Evolutionary conservation across 139 green algal genomes (phyloP), one percentile per base, ranked within the genome.

Genomic region (Coelastrella sp.): DNA sequence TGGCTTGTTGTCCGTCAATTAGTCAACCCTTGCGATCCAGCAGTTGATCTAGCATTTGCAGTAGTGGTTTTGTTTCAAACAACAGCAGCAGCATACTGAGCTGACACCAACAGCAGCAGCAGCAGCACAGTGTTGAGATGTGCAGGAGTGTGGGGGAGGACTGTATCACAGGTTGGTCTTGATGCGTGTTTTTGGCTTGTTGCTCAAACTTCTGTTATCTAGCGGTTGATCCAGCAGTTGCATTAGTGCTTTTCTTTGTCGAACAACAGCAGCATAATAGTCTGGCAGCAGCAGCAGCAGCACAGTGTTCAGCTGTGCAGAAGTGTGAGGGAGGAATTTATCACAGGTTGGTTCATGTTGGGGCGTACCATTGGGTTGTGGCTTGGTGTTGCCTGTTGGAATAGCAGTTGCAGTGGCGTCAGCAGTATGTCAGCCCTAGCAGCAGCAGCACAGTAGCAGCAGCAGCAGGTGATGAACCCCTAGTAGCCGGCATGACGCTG

Each of bases 401-500:
- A 54, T 19, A 54, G n/a, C 73, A 57, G 5, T 7, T 32, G 73
- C 73, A 57, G 5, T 16, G n/a, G 17, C 73, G 4, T 17, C 81
- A 87, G 81, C 81, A 60, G 81, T 61, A 47, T 58, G 5, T n/a
- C n/a, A n/a, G n/a, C n/a, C n/a, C 32, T 47, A 47, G 32, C 32
- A 0, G 32, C 1, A 47, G 32, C 32, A 47, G 32, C 32, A 47
- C 32, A 56, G 57, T 54, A 66, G 74, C 78, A 86, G 83, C 83
- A 65, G 66, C 66, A 76, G 81, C 20, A 4, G 83, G 56, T 56
- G 83, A 88, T 4, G 83, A 4, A 7, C 83, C 83, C 2, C 66
- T 88, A 17, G 83, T 88, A 3, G 79, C 79, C 54, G 83, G 83
- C 5, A 19, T 88, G 11, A 80, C 83, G 8, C 83, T 88, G 8